Percentiles rank a stretch among this genome's conserved stretches.
phyloP scores from a whole-genome alignment of 495 filamentous ascomycete species.

The Massariosphaeria phaeospora region DNA sequence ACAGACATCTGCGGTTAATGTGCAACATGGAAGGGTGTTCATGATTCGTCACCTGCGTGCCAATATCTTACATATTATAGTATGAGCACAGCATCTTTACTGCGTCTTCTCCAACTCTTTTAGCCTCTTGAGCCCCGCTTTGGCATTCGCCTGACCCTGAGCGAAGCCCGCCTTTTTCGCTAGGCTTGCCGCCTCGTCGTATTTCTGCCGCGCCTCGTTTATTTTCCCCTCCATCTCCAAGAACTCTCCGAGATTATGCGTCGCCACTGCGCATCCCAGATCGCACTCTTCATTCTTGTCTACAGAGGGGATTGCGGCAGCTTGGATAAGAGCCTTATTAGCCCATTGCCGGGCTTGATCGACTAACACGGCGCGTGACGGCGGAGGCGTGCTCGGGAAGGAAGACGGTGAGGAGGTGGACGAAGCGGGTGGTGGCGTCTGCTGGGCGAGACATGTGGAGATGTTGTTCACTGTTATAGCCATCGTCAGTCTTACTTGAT shows the following conservation, averaged over 20 bases:
- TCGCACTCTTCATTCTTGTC: constrained; percentile 78
- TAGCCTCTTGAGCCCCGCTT: constrained; percentile 51
- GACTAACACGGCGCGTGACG: constrained; percentile 50
- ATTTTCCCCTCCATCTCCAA: constrained; percentile 62
- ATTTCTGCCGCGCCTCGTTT: constrained; percentile 58
- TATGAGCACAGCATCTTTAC: too few relatives aligned
- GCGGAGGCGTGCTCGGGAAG: constrained; percentile 22
- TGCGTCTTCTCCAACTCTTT: constrained; percentile 17
- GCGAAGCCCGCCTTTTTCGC: constrained; percentile 59
- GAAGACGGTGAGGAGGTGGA: background rate
- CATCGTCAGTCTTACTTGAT: background rate
- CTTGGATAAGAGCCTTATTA: constrained; percentile 61
- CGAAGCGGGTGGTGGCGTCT: constrained; percentile 45
- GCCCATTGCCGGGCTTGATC: constrained; percentile 68
- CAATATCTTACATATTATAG: too few relatives aligned
- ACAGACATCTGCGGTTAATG: too few relatives aligned
- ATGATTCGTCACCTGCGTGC: too few relatives aligned
- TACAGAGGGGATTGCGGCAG: constrained; percentile 51
- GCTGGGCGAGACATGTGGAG: constrained; percentile 60
- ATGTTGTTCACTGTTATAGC: constrained; percentile 62
- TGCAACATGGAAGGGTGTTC: too few relatives aligned
- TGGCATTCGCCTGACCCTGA: constrained; percentile 57
- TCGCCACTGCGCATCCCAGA: constrained; percentile 75
- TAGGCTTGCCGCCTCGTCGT: constrained; percentile 59
- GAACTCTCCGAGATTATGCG: constrained; percentile 79